Base-by-base conservation (phyloP, 805 yeast genomes). In the Candida mattraensis region DNA sequence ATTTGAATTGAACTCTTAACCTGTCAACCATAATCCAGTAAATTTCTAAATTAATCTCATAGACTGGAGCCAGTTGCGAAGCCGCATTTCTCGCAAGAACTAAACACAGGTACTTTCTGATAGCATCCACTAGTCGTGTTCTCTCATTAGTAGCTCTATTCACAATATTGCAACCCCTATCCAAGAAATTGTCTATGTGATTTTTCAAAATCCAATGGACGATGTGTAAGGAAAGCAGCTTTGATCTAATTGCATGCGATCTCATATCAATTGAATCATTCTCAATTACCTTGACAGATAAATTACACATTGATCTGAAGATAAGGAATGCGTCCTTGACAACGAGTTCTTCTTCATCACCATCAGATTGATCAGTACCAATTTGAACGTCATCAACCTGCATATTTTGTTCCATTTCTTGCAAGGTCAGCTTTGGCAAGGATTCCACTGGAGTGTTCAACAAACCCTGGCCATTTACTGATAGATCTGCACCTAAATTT, bases 251-350 rank as follows among this genome's bases (percentile, higher is more conserved):
- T 2, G 91, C 83, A 54, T 91, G 96, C 3, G 96, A 83, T 59
- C 91, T 76, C 87, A 83, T 81, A 59, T 85, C 94, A 43, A 87
- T 63, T 21, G 79, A 75, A 23, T 81, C 84, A 25, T 79, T 72
- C 41, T 89, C 97, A 40, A 91, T 65, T 18, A 81, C 73, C 60
- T 93, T 93, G 30, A 86, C 84, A 3, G 97, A 85, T 12, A 93
- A 73, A 55, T 87, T 88, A 59, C 96, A 86, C 93, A 93, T 84
- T 2, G 97, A 91, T 56, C 99, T 76, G 62, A 93, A 88, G 3
- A 93, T 76, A 40, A 93, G 69, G 54, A 89, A 91, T 0, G 98
- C 97, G 59, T 93, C 99, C 51, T 87, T 89, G 13, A 87, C 80
- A 2, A 72, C 76, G 21, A 81, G 60, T 40, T 86, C 95, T 45